Percentiles rank a stretch among this genome's conserved stretches.
phyloP scores from a whole-genome alignment of 2,329 filamentous ascomycete species.

The Eurotiales sp. region DNA sequence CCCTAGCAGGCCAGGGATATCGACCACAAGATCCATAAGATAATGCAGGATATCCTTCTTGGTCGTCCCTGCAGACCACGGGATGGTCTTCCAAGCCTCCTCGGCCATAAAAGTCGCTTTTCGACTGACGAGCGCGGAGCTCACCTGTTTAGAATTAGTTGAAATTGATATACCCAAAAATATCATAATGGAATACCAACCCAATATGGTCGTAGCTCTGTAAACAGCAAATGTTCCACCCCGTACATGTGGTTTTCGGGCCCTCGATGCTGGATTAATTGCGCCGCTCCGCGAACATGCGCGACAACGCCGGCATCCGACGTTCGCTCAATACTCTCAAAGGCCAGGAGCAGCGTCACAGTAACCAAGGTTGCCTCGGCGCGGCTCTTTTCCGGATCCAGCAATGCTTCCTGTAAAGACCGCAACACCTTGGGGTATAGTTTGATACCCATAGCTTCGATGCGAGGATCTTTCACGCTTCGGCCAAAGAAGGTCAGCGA shows the following conservation, averaged over 20 bases:
- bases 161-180: not conserved
- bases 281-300: constrained; percentile 33
- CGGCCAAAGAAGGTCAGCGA: constrained; percentile 39
- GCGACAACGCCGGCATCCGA: constrained; percentile 29
- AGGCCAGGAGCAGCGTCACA: constrained; percentile 35
- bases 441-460: constrained; percentile 31
- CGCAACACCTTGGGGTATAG: constrained; percentile 34
- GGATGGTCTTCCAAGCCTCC: constrained; percentile 38
- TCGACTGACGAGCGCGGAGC: constrained; percentile 27
- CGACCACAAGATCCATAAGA: constrained; percentile 33
- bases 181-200: constrained; percentile 18
- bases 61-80: constrained; percentile 35
- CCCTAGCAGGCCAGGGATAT: constrained; percentile 29
- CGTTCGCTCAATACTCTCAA: constrained; percentile 38
- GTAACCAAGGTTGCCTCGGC: constrained; percentile 37
- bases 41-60: constrained; percentile 36
- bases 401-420: constrained; percentile 33
- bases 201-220: constrained; percentile 39
- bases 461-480: constrained; percentile 29
- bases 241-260: constrained; percentile 38
- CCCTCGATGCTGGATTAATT: constrained; percentile 36
- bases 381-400: constrained; percentile 33
- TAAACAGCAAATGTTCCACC: constrained; percentile 36
- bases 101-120: constrained; percentile 33
- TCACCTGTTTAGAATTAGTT: constrained; percentile 23